Base-by-base conservation (phyloP, 345 rosid species). In the Turnera subulata region DNA sequence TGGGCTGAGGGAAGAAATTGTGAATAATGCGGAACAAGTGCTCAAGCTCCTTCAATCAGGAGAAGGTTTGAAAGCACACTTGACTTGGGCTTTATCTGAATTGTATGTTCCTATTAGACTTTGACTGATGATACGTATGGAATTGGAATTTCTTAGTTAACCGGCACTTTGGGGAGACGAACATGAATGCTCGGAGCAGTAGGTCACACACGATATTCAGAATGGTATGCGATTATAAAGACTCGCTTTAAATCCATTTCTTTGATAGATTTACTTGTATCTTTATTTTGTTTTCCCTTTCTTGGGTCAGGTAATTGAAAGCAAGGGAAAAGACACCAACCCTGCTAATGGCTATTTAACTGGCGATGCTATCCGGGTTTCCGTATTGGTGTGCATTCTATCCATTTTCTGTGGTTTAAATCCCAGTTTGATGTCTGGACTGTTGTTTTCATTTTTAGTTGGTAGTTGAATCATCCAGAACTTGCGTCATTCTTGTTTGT, bases 201-300 rank as follows among this genome's bases (percentile, higher is more conserved):
- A 89, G 97, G 65, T 93, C 99, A 21, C 99, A 93, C 80, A 87
- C 97, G 10, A 87, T 93, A 68, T 89, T 93, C 61, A 82, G 97
- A 82, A 93, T 85, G 99, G 99, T 93, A 83, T 11, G 59, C 13
- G 14, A 17, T 46, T 46, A 4, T 49, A 24, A 3, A 45, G n/a
- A n/a, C n/a, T n/a, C n/a, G n/a, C 48, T 5, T 40, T 10, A 24
- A 33, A 24, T 15, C 25, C 25, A n/a, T 20, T 63, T 19, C 18
- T 58, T 17, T 17, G 26, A 32, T 48, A 50, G 39, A 56, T 6
- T 37, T 53, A 50, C 13, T 25, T 33, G 44, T 12, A 33, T 52
- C 22, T 22, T 50, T 20, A 56, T 50, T 4, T 12, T 29, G 21
- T 57, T 51, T 56, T 42, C 14, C 19, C 44, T 71, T 64, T 44